Conservation (phyloP, 768 basidiomycete genomes). For the Boletus coccyginus region DNA sequence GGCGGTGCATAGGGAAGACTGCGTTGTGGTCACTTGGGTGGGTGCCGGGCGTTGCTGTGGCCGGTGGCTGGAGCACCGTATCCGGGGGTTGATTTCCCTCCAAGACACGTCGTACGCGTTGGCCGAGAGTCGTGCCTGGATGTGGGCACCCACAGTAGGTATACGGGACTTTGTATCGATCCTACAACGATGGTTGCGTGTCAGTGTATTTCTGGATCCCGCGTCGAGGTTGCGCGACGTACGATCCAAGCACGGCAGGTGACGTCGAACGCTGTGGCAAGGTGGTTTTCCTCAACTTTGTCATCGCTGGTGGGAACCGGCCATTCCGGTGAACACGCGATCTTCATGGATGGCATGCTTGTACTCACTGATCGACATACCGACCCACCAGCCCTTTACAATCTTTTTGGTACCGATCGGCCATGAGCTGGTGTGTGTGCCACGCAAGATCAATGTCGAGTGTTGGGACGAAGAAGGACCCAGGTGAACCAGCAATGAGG, state of each 20-base stretch:
- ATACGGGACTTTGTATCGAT: slow-evolving; percentile 51
- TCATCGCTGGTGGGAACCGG: slow-evolving; percentile 39
- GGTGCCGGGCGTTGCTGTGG: slow-evolving; percentile 38
- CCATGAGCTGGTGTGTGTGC: slow-evolving; percentile 66
- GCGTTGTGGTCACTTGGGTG: slow-evolving; percentile 56
- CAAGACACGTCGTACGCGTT: slow-evolving; percentile 36
- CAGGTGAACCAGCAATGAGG: slow-evolving; percentile 44
- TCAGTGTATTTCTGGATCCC: neutral
- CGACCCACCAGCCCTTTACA: slow-evolving; percentile 39
- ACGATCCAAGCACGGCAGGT: slow-evolving; percentile 51
- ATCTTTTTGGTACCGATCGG: slow-evolving; percentile 40
- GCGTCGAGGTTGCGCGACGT: slow-evolving; percentile 5
- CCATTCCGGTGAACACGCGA: neutral
- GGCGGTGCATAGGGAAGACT: slow-evolving; percentile 34
- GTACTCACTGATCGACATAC: slow-evolving; percentile 54
- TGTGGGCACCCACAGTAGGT: slow-evolving; percentile 57
- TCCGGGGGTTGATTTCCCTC: neutral
- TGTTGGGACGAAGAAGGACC: slow-evolving; percentile 52
- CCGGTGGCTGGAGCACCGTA: slow-evolving; percentile 33
- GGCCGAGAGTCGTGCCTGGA: slow-evolving; percentile 42
- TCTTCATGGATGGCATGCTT: no score
- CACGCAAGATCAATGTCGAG: slow-evolving; percentile 71
- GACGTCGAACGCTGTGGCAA: slow-evolving; percentile 45
- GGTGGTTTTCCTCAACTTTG: slow-evolving; percentile 46
- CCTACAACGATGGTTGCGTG: slow-evolving; percentile 17